Evolutionary conservation across 805 yeast species (phyloP), one percentile per base, ranked within the genome.

Genomic region (Scheffersomyces coipomensis): DNA sequence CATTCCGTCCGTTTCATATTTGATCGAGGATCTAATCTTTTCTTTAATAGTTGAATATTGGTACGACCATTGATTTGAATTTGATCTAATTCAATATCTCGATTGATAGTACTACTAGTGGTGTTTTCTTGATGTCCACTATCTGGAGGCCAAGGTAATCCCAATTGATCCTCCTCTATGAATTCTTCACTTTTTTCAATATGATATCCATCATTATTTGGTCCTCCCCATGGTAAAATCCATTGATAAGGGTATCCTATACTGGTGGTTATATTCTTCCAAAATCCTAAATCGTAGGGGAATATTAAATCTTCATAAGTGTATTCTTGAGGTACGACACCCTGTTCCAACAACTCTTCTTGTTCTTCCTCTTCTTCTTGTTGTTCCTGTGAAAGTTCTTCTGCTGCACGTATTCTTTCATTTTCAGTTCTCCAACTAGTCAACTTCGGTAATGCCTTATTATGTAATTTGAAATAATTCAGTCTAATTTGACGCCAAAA

Each of bases 81-180:
- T 11, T 23, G 19, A n/a, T 24, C 26, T 12, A 42, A 41, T n/a
- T 51, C 38, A 27, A 49, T 51, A 22, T 45, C 48, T 18, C 43
- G 30, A 16, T 51, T 46, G 3, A 35, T 43, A 25, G 48, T 52
- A 18, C 38, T 46, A 2, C 45, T 57, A n/a, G 55, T 55, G 1
- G 51, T 44, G 4, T 42, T 50, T 27, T 60, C 72, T 36, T 65
- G 71, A 48, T 73, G 68, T 0, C 81, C 81, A 5, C 88, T 89
- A 62, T 88, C 95, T 1, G 96, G 95, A 1, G 99, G 99, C 96
- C 97, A 91, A 2, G 96, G 93, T 29, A 84, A 64, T 1, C 78
- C 75, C 37, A 83, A 61, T 43, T 85, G 76, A 49, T 83, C 85
- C 18, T 69, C 76, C 35, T 67, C 73, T 13, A 73, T 55, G 24